Evolutionary conservation across 2,329 filamentous ascomycete genomes (phyloP), one percentile per base, ranked within the genome.

Genomic region (Neurospora sp.): DNA sequence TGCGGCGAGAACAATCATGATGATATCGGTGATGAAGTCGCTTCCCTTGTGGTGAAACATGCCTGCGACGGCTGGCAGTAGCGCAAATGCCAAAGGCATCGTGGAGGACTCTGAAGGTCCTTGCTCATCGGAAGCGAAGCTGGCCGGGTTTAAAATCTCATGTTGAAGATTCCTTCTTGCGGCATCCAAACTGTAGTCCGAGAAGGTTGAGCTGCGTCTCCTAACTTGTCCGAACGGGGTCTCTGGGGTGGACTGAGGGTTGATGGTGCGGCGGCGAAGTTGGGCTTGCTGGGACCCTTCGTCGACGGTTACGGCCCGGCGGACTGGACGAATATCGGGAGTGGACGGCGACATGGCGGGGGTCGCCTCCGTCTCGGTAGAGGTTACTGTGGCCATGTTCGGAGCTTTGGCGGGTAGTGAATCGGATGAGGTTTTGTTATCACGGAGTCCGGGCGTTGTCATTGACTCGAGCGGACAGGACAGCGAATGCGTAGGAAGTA

Each of bases 51-150:
- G 87, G 78, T 97, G 96, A 70, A 97, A 83, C 67, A 96, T 81
- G 0, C 94, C 95, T 0, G 89, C 92, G n/a, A 97, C 78, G 1
- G 94, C 93, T 3, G 95, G 95, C 15, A 98, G 82, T 66, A 97
- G 84, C 2, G 93, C 94, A 77, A 97, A 91, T 0, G 88, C 90
- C 40, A 98, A 82, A 0, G 95, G 93, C n/a, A 92, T 83, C 1
- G 89, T 92, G 72, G 96, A 89, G 87, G 93, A 92, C 71, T 89
- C 84, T 1, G 91, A 91, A 68, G 87, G 83, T 43, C 90, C 87
- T 17, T 82, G 79, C 19, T 81, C 75, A 36, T 80, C 70, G 37
- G 83, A 73, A 46, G 80, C 77, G n/a, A 79, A 71, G 68, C 72
- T 74, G 33, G 80, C 78, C 6, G 88, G 81, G 80, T 89, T 77